Base-by-base conservation (phyloP, 768 basidiomycete genomes). In the Phanerochaete carnosa region DNA sequence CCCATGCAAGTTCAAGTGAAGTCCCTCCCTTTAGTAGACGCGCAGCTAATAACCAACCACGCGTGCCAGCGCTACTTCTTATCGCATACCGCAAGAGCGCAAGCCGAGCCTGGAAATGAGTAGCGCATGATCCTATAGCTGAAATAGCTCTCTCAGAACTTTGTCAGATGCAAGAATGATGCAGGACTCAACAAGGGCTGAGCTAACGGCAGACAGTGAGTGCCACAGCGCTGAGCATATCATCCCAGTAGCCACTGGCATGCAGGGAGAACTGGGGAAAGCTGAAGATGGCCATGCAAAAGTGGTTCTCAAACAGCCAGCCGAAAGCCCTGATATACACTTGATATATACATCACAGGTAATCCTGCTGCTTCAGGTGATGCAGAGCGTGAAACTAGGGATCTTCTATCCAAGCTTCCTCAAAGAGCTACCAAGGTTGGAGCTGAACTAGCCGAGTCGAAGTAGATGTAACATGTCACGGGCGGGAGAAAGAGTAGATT, bases 181-280 rank as follows among this genome's bases (percentile, higher is more conserved):
- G 39, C 39, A 11, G 39, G 43, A 19, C 43, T 9, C 35, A 35
- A 12, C 23, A 29, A 12, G 63, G 43, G 30, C 39, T 55, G 25
- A 90, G 78, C 61, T 89, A 75, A 59, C 79, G 81, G 16, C 78
- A 69, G 1, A 83, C 77, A 12, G 84, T 84, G 30, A 91, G 77
- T 3, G 82, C 78, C 4, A 90, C 75, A 51, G 90, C 84, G 55
- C 88, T 86, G 55, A 89, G 79, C 25, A 90, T 76, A 64, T 90
- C 89, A 67, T 92, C 89, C 85, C 87, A 90, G 66, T 86, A 89
- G 0, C 89, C 89, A 67, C 84, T 84, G 8, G 82, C 77, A 0
- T 83, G 84, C 11, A 79, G 74, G 39, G 86, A 81, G 4, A 89
- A 74, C 59, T 76, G 68, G 22, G 68, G 76, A 3, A 90, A 79